Base-by-base conservation (phyloP, 2,329 filamentous ascomycete species). In the Orbilia oligospora region DNA sequence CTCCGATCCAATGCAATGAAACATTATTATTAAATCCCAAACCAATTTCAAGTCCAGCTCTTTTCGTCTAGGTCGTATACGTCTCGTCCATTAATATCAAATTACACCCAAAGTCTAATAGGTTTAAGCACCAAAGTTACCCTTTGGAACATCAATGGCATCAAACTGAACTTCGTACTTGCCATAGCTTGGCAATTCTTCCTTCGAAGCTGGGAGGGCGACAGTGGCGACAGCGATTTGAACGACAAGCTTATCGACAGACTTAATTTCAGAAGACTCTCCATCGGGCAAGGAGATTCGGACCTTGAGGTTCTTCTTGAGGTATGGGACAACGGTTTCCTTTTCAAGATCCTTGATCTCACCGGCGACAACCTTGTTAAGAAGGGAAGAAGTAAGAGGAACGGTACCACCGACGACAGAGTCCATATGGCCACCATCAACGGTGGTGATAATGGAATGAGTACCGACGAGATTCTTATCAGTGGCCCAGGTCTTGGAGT, bases 401-500 rank as follows among this genome's bases (percentile, higher is more conserved):
- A 86, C 83, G 33, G 83, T 85, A 18, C 85, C 85, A 2, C 85
- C 84, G 33, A 86, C 83, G 14, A 83, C 67, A 4, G 83, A 70
- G 5, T 82, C 76, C 14, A 81, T 71, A 5, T 80, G 80, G 2
- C 82, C 81, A 10, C 33, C 56, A 55, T 84, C 83, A 4, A 73
- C 38, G 33, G 83, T 84, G 2, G 84, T 84, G 56, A 86, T 83
- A 10, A 84, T 82, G 1, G 83, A 81, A 38, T 85, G 83, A 44
- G 84, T 85, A 33, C 85, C 85, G 22, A 87, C 83, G 36, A 85
- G 84, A 58, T 85, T 85, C 24, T 82, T 81, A 69, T 85, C 84
- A 0, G 83, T 84, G 5, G 83, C 80, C 84, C 85, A 84, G 20
- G 79, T 80, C 9, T 58, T 44, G 0, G 82, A 79, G 16, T 83